Percentiles rank a stretch among this genome's conserved stretches.
These are phyloP conservation scores for Tetracentron sinense DNA, from an alignment of 164 flowering plant genomes.

Conservation along the genomic window DNA sequence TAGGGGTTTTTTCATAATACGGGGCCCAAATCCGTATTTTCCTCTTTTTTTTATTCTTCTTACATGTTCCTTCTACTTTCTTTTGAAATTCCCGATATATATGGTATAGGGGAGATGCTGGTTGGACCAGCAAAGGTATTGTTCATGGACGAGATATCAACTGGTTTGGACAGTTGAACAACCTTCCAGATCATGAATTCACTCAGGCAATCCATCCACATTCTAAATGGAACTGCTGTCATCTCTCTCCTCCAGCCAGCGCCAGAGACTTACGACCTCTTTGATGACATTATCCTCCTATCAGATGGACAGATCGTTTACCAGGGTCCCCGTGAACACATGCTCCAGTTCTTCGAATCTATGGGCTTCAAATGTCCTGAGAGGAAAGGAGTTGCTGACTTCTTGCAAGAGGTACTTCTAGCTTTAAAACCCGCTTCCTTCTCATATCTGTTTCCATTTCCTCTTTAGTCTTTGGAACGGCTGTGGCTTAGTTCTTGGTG, in stretches of 20 bases:
- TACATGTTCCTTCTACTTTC: neutral
- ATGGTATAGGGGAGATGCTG: slow-evolving; percentile 6
- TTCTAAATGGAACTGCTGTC: slow-evolving; percentile 17
- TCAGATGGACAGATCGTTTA: slow-evolving; percentile 38
- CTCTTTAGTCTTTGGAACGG: neutral
- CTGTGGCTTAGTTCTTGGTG: neutral
- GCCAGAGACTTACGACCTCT: slow-evolving; percentile 40
- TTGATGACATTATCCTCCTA: slow-evolving; percentile 36
- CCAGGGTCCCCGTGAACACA: slow-evolving; percentile 27
- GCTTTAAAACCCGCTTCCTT: neutral
- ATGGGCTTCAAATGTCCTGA: too few species aligned
- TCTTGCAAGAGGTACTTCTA: too few species aligned
- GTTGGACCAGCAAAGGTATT: slow-evolving; percentile 18
- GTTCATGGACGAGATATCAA: slow-evolving; percentile 22
- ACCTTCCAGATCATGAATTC: slow-evolving; percentile 19
- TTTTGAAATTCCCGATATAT: neutral
- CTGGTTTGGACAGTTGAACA: slow-evolving; percentile 19
- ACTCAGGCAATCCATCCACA: slow-evolving; percentile 15
- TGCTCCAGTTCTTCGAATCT: slow-evolving; percentile 26
- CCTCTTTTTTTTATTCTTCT: neutral
- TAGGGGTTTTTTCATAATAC: too few species aligned
- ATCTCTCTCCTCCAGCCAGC: slow-evolving; percentile 41
- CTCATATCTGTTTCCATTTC: neutral
- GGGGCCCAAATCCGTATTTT: too few species aligned
- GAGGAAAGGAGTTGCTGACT: too few species aligned